phyloP scores from a whole-genome alignment of 2,329 filamentous ascomycete genomes.

The Monosporascus sp. region DNA sequence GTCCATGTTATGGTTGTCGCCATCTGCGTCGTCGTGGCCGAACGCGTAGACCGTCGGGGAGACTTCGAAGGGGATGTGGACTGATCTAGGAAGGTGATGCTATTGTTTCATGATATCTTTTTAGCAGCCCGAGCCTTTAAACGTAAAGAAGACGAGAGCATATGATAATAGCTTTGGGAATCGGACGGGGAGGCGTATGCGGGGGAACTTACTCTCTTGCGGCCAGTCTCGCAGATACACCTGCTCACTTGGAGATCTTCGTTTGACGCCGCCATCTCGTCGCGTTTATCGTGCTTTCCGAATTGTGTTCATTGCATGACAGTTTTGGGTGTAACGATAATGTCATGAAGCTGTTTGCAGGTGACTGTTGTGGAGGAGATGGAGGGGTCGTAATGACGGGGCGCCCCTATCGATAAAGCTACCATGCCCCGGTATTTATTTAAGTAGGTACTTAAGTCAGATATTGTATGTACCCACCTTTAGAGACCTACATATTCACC shows the following conservation, averaged over 20 bases:
- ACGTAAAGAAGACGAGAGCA: no score
- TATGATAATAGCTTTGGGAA: constrained; percentile 1
- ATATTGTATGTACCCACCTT: no score
- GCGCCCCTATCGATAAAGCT: background rate
- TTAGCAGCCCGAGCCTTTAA: background rate
- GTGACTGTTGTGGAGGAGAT: background rate
- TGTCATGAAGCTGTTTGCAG: background rate
- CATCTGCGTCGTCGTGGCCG: constrained; percentile 6
- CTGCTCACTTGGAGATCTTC: constrained; percentile 15
- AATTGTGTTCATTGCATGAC: background rate
- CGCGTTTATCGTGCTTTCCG: background rate
- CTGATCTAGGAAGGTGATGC: constrained; percentile 11
- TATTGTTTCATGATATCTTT: constrained; percentile 5
- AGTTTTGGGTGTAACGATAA: background rate
- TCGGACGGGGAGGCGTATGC: background rate
- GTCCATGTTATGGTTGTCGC: constrained; percentile 14
- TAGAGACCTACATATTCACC: no score
- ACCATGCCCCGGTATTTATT: background rate
- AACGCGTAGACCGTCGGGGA: background rate
- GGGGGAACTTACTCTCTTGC: constrained; percentile 16
- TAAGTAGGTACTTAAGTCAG: no score
- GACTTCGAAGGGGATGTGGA: constrained; percentile 13
- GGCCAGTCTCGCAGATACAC: constrained; percentile 17
- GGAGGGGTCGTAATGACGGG: background rate
- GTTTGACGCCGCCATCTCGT: constrained; percentile 15